A percentile compares a stretch with the other conserved stretches of the same genome.
These are phyloP conservation scores for Dothistroma pini DNA, from an alignment of 2,329 filamentous ascomycete species.

Conservation along the genomic window DNA sequence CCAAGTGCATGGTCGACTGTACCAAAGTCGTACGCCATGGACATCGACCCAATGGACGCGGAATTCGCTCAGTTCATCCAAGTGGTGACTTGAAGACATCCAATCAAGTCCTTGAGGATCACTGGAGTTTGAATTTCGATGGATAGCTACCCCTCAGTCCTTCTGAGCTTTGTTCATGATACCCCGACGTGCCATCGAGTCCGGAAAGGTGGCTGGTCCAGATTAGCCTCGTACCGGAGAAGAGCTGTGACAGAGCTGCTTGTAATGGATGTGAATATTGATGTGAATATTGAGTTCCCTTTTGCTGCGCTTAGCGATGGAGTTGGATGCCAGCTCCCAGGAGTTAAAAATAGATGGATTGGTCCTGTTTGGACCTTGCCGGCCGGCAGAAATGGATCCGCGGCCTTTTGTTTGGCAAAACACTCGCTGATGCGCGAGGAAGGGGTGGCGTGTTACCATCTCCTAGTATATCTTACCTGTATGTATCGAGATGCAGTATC, in stretches of 20 bases:
- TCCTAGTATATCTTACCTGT: neutral
- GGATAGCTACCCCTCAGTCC: neutral
- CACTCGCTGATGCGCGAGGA: neutral
- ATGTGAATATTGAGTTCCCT: neutral
- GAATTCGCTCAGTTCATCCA: slow-evolving; percentile 32
- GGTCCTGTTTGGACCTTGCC: neutral
- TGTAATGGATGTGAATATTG: slow-evolving; percentile 2
- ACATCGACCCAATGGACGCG: slow-evolving; percentile 31
- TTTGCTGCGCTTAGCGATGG: slow-evolving; percentile 8
- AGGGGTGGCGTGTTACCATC: neutral
- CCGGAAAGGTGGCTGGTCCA: neutral
- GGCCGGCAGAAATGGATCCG: neutral
- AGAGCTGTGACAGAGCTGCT: neutral
- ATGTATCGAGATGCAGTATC: neutral
- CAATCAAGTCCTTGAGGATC: neutral
- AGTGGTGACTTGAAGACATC: slow-evolving; percentile 20
- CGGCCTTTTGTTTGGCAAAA: neutral
- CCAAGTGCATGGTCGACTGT: neutral
- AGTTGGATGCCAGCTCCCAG: neutral
- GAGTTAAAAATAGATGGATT: neutral
- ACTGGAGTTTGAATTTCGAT: neutral
- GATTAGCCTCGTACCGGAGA: neutral
- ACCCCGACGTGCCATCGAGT: slow-evolving; percentile 1
- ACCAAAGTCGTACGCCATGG: slow-evolving; percentile 18
- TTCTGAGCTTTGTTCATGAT: slow-evolving; percentile 5